Base-by-base conservation (phyloP, 2,329 filamentous ascomycete genomes). In the Fusarium mundagurra region DNA sequence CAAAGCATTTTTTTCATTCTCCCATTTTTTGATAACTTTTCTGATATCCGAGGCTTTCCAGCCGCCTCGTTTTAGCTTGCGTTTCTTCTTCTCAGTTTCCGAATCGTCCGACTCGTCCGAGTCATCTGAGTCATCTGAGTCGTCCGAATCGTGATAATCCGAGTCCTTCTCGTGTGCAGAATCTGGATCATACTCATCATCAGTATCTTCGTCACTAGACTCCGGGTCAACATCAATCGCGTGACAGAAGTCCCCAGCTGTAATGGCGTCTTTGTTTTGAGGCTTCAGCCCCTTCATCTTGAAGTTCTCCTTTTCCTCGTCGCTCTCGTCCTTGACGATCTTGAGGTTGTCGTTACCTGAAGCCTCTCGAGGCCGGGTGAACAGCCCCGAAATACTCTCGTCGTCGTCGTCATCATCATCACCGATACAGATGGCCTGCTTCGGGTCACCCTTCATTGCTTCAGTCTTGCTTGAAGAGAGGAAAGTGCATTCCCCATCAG, bases 401-500 rank as follows among this genome's bases (percentile, higher is more conserved):
- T 45, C 17, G 5, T 20, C 22, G 5, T 11, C 36, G 7, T 57
- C 29, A 6, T 20, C 38, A 4, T 45, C 38, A 8, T 50, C 13
- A 6, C 8, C 12, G 6, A 27, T 8, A 9, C 0, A 22, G 1
- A 27, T 17, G 0, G 5, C 9, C 33, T 53, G 33, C 0, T 36
- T 6, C 0, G 1, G 0, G 18, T 6, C 9, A 3, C 3, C 13
- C 9, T 27, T 6, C 12, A 0, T 22, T 20, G 5, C 17, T 8
- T 0, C 0, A 17, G 2, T 16, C 3, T 34, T 53, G 13, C 2
- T 6, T 6, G 22, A 24, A 8, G 6, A 34, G 0, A 8, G 13
- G 1, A 22, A 22, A 22, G 14, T 2, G 3, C 0, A 6, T 12
- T 36, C 9, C 1, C 38, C 24, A 22, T 38, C 5, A 9, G 13